phyloP scores from a whole-genome alignment of 345 rosid species.

The Populus davidiana region DNA sequence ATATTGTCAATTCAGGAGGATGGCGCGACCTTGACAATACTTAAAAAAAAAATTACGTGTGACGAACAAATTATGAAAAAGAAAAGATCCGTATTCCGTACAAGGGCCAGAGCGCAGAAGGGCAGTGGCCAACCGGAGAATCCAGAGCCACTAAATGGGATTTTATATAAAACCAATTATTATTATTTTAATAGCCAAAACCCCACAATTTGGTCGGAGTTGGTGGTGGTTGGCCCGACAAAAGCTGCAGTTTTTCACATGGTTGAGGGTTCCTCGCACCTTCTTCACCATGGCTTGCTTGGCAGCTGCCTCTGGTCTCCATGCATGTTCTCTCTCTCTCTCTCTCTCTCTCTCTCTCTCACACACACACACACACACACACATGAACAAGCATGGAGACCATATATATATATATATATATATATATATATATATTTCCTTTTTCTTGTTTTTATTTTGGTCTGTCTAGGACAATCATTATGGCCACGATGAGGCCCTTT shows the following conservation, averaged over 20 bases:
- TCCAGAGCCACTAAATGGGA: constrained; percentile 19
- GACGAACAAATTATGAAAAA: neutral
- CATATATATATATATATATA: too few species aligned
- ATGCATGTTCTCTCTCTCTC: neutral
- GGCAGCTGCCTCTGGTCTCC: constrained; percentile 4
- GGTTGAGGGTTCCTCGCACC: constrained; percentile 6
- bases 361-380: too few species aligned
- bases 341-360: too few species aligned
- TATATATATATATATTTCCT: too few species aligned
- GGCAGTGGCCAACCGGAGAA: constrained; percentile 23
- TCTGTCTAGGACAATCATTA: neutral
- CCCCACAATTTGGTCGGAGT: constrained; percentile 44
- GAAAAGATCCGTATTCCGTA: constrained; percentile 26
- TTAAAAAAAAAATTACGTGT: too few species aligned
- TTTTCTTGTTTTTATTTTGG: neutral
- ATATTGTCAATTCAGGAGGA: neutral
- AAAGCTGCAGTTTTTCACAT: constrained; percentile 41
- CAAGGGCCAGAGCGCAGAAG: constrained; percentile 3
- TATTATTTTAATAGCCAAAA: neutral
- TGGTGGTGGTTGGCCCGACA: constrained; percentile 49
- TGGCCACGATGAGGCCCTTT: too few species aligned
- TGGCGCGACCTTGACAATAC: neutral
- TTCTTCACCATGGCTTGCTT: neutral
- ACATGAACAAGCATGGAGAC: too few species aligned
- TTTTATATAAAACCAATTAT: neutral